phyloP scores from a whole-genome alignment of 2,329 filamentous ascomycete species.

The Monilinia fructigena region DNA sequence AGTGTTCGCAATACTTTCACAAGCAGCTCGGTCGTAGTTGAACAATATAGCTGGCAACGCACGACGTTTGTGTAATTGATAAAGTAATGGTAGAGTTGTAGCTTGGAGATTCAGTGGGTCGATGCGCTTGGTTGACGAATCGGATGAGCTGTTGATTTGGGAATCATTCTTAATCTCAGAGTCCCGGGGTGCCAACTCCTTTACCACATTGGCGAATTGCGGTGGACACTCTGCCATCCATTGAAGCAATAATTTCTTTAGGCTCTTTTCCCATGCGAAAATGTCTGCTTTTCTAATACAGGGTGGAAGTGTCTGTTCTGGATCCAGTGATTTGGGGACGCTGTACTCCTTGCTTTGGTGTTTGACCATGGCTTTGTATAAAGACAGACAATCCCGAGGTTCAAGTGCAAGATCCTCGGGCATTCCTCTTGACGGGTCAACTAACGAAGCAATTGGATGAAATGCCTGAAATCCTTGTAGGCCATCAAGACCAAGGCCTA shows the following conservation, averaged over 20 bases:
- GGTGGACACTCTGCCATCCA: constrained; percentile 59
- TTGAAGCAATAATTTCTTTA: constrained; percentile 57
- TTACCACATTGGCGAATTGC: constrained; percentile 46
- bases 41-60: constrained; percentile 74
- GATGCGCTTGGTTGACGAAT: constrained; percentile 28
- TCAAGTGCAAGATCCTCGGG: constrained; percentile 69
- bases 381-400: constrained; percentile 64
- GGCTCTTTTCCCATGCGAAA: constrained; percentile 59
- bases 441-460: constrained; percentile 64
- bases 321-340: constrained; percentile 51
- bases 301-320: constrained; percentile 48
- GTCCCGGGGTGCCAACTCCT: constrained; percentile 44
- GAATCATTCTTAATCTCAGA: constrained; percentile 20
- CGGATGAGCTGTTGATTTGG: constrained; percentile 24
- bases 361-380: constrained; percentile 65
- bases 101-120: constrained; percentile 41
- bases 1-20: constrained; percentile 56
- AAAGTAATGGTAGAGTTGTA: constrained; percentile 57
- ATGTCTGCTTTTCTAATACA: constrained; percentile 65
- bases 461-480: constrained; percentile 43
- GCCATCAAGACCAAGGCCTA: constrained; percentile 47
- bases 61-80: constrained; percentile 59
- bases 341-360: constrained; percentile 52
- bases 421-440: constrained; percentile 60
- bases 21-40: constrained; percentile 68